A percentile compares a stretch with the other conserved stretches of the same genome.
Evolutionary conservation across 2,329 filamentous ascomycete genomes (phyloP).

Genomic region (Nannizziopsis barbatae): DNA sequence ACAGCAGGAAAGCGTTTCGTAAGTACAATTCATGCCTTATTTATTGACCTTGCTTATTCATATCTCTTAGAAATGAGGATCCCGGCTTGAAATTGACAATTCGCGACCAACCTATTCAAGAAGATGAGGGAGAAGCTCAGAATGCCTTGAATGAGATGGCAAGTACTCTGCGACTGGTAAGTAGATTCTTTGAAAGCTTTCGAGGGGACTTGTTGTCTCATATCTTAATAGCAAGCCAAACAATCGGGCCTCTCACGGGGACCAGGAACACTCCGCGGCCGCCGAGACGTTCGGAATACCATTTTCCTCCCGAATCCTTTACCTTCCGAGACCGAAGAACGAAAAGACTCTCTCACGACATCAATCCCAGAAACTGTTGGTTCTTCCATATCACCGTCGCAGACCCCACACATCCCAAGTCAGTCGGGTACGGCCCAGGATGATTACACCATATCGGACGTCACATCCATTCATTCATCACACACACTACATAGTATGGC

Average conservation of each 20-base stretch:
- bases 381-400: slow-evolving; percentile 24
- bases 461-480: slow-evolving; percentile 80
- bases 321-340: slow-evolving; percentile 27
- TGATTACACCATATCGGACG: slow-evolving; percentile 66
- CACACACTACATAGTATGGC: slow-evolving; percentile 62
- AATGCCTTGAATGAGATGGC: slow-evolving; percentile 40
- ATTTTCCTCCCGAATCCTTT: slow-evolving; percentile 57
- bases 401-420: slow-evolving; percentile 28
- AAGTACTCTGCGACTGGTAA: slow-evolving; percentile 37
- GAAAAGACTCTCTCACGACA: slow-evolving; percentile 23
- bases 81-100: slow-evolving; percentile 38
- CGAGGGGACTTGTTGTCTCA: slow-evolving; percentile 14
- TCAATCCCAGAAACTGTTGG: slow-evolving; percentile 19
- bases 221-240: slow-evolving; percentile 31
- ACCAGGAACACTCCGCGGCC: slow-evolving; percentile 68
- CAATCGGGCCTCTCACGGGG: slow-evolving; percentile 51
- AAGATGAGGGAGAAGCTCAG: slow-evolving; percentile 41
- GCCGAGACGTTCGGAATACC: slow-evolving; percentile 84
- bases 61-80: slow-evolving; percentile 29
- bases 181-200: slow-evolving; percentile 12
- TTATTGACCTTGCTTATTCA: slow-evolving; percentile 16
- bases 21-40: slow-evolving; percentile 10
- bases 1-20: slow-evolving; percentile 36
- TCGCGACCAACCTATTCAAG: slow-evolving; percentile 39
- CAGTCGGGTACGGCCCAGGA: slow-evolving; percentile 46